A percentile compares a stretch with the other conserved stretches of the same genome.
Conservation (phyloP, 257 asterid species). For the Salvia miltiorrhiza region DNA sequence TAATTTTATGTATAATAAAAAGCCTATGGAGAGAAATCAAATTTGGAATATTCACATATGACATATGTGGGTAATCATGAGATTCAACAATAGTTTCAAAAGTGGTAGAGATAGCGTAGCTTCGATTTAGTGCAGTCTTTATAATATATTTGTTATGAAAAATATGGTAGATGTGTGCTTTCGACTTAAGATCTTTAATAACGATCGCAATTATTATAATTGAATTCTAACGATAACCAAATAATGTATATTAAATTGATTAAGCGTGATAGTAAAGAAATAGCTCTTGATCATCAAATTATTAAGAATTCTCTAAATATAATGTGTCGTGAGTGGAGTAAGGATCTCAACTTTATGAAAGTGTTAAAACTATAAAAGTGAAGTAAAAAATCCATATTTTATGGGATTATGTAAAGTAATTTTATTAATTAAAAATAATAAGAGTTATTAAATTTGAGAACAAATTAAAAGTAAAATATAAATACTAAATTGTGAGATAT, state of each 20-base stretch:
- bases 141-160: not conserved
- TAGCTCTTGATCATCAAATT: not conserved
- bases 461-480: too few relatives aligned
- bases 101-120: not conserved
- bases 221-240: not conserved
- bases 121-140: not conserved
- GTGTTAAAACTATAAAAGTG: too few relatives aligned
- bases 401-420: too few relatives aligned
- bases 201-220: not conserved
- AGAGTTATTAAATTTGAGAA: too few relatives aligned
- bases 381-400: too few relatives aligned
- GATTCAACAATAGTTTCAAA: not conserved
- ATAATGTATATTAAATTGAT: not conserved
- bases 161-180: not conserved
- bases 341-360: too few relatives aligned
- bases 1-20: not conserved
- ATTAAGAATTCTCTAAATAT: not conserved
- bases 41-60: not conserved
- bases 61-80: conserved; percentile 8
- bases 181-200: conserved; percentile 2
- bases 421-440: too few relatives aligned
- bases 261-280: conserved; percentile 4
- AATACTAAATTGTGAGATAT: too few relatives aligned
- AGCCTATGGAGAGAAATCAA: not conserved
- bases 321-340: too few relatives aligned